phyloP scores from a whole-genome alignment of 176 grass and related monocot species.

The Carex scoparia region DNA sequence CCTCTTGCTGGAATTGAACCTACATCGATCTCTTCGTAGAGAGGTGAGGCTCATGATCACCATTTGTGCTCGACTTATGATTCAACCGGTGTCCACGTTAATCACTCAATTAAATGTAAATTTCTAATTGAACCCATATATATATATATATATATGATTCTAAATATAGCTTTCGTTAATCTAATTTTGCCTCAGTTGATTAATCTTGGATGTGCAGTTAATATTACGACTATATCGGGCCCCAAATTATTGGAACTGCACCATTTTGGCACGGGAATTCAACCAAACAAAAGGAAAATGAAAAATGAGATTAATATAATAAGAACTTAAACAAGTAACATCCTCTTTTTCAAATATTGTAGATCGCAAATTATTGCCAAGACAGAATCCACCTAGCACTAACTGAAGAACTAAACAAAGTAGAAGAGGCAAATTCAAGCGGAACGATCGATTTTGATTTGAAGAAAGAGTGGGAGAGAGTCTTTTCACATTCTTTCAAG shows the following conservation, averaged over 20 bases:
- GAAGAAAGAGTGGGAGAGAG: slow-evolving; percentile 62
- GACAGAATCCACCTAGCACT: slow-evolving; percentile 48
- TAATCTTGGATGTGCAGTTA: not conserved
- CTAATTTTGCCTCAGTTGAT: not conserved
- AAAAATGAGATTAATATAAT: not conserved
- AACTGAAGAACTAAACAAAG: slow-evolving; percentile 28
- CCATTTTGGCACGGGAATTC: not conserved
- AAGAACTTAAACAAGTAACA: not conserved
- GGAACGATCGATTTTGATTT: slow-evolving; percentile 26
- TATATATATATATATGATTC: not conserved
- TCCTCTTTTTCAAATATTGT: not conserved
- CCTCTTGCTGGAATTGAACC: too few relatives aligned
- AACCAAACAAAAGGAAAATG: not conserved
- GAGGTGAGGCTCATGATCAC: too few relatives aligned
- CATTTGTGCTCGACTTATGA: too few relatives aligned
- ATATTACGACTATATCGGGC: not conserved
- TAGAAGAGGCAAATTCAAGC: not conserved
- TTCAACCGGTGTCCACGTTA: not conserved
- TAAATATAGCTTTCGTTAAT: not conserved
- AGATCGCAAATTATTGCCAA: slow-evolving; percentile 54
- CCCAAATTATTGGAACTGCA: not conserved
- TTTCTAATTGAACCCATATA: not conserved
- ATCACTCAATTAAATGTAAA: not conserved
- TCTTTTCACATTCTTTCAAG: slow-evolving; percentile 48
- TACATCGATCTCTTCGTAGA: too few relatives aligned